phyloP scores from a whole-genome alignment of 441 rosid species.

The Croton laevigatus region DNA sequence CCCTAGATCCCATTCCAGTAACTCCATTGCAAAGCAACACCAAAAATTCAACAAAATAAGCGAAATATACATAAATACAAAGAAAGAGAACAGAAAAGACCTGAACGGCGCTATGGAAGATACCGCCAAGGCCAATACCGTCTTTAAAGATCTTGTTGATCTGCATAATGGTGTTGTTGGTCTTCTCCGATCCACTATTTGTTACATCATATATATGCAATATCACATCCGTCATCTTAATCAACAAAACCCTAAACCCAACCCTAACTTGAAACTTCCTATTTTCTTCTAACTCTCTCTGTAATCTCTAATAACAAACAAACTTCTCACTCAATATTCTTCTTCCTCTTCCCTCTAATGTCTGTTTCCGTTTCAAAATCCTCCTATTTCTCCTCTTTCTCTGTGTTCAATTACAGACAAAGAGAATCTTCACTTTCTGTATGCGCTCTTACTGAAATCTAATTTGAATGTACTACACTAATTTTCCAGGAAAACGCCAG shows the following conservation, averaged over 20 bases:
- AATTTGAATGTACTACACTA: background rate
- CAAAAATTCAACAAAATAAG: background rate
- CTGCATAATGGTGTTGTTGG: constrained; percentile 83
- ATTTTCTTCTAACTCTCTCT: background rate
- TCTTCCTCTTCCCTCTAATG: background rate
- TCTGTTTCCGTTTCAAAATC: background rate
- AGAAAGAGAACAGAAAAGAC: constrained; percentile 28
- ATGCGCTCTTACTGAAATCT: constrained; percentile 8
- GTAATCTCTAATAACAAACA: background rate
- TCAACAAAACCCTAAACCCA: constrained; percentile 27
- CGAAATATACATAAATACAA: background rate
- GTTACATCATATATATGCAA: constrained; percentile 94
- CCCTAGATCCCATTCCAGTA: constrained; percentile 10
- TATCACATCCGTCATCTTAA: constrained; percentile 68
- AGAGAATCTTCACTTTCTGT: background rate
- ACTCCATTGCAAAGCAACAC: background rate
- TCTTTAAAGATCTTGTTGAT: constrained; percentile 97
- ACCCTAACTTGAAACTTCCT: constrained; percentile 16
- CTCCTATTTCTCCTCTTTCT: background rate
- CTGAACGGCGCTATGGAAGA: constrained; percentile 99
- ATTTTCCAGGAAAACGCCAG: background rate
- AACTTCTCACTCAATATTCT: constrained; percentile 4
- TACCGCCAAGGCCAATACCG: constrained; percentile 90
- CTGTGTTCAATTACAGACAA: constrained; percentile 1
- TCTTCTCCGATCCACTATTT: constrained; percentile 95